Conservation (phyloP, 1,284 basidiomycete species). For the Melampsora larici-populina region DNA sequence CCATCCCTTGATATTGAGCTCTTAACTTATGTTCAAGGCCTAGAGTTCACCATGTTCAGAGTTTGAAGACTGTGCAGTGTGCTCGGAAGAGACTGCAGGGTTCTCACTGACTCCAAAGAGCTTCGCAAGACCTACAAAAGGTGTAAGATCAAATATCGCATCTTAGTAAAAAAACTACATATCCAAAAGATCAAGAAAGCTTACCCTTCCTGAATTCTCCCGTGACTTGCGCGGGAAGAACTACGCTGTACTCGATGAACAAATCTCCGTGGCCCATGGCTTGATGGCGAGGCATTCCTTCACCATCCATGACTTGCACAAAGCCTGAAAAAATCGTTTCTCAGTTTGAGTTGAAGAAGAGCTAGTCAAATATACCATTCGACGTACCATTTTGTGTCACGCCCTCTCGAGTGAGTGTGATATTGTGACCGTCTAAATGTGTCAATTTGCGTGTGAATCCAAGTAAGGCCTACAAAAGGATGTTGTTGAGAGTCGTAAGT, state of each 20-base stretch:
- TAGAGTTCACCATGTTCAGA: constrained; percentile 1
- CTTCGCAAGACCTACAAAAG: neutral
- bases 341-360: neutral
- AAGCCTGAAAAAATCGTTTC: constrained; percentile 61
- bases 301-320: constrained; percentile 76
- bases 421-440: constrained; percentile 80
- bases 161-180: neutral
- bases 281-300: constrained; percentile 61
- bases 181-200: neutral
- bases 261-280: constrained; percentile 66
- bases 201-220: constrained; percentile 31
- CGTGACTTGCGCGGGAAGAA: constrained; percentile 63
- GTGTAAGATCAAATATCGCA: neutral
- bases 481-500: neutral
- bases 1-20: neutral
- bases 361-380: neutral
- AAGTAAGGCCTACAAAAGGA: constrained; percentile 63
- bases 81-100: neutral
- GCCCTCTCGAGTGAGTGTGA: constrained; percentile 67
- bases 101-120: constrained; percentile 4
- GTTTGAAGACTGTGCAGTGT: neutral
- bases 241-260: constrained; percentile 84
- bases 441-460: constrained; percentile 81
- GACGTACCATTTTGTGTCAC: constrained; percentile 79
- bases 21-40: neutral